phyloP scores from a whole-genome alignment of 495 filamentous ascomycete genomes.

The Hamigera avellanea region DNA sequence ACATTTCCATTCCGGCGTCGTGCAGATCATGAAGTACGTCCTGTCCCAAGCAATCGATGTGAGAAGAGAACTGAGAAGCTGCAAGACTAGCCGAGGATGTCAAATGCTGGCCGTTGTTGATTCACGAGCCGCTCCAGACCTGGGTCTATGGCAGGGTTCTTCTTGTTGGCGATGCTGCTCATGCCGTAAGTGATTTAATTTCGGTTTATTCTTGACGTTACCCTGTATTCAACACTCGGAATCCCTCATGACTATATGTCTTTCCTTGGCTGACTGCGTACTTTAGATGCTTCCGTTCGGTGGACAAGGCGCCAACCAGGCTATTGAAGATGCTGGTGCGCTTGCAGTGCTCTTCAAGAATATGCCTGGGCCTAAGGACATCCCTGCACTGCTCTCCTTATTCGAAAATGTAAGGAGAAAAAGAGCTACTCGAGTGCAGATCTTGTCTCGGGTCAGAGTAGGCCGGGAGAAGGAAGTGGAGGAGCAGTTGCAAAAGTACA shows the following conservation, averaged over 20 bases:
- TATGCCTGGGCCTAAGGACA: conserved; percentile 1
- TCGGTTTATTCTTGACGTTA: too few species aligned
- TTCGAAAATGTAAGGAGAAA: conserved; percentile 25
- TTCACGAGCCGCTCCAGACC: conserved; percentile 15
- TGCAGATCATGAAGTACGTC: conserved; percentile 7
- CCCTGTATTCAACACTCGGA: neutral
- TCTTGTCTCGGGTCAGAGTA: conserved; percentile 12
- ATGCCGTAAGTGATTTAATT: conserved; percentile 20
- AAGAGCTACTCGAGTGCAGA: conserved; percentile 26
- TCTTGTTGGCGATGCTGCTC: conserved; percentile 38
- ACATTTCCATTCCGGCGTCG: conserved; percentile 9
- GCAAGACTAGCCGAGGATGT: conserved; percentile 25
- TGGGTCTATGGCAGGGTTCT: conserved; percentile 29
- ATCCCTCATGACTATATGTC: neutral
- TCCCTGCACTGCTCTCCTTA: conserved; percentile 14
- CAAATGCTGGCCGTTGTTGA: conserved; percentile 33
- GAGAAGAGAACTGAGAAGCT: too few species aligned
- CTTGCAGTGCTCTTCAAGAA: conserved; percentile 19
- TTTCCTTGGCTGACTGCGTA: too few species aligned
- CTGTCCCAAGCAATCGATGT: too few species aligned
- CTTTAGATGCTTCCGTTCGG: conserved; percentile 35
- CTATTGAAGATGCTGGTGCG: conserved; percentile 29
- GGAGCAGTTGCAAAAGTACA: conserved; percentile 6
- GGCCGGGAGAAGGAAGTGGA: conserved; percentile 8
- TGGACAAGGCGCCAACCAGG: conserved; percentile 27